Base-by-base conservation (phyloP, 2,329 filamentous ascomycete genomes). In the Magnaporthales sp. region DNA sequence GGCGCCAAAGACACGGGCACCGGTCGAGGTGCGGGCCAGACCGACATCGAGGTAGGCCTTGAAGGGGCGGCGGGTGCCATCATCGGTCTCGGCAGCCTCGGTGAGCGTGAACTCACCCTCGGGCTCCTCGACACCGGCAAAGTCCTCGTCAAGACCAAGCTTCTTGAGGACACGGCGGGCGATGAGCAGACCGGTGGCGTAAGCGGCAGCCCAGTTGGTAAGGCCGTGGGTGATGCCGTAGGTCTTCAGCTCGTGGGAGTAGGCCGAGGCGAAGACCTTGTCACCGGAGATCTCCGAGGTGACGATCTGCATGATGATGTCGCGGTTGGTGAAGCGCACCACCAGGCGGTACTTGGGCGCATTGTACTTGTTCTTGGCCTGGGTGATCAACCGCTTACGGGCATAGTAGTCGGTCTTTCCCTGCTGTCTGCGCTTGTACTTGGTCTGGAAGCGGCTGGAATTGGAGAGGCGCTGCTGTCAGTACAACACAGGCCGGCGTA, bases 351-450 rank as follows among this genome's bases (percentile, higher is more conserved):
- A 98, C 89, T 99, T 99, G 84, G 95, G 95, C 72, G 95, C 91
- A 85, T 96, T 96, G 91, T 98, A 99, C 91, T 99, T 99, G 92
- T 99, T 99, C 92, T 98, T 99, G 85, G 95, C 95, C 89, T 99
- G 95, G 86, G 92, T 93, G 87, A 98, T 95, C 83, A 99, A 88
- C 79, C 95, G 91, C 92, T 98, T 98, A 82, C 95, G 94, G 80
- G 95, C 95, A 83, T 97, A 98, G 92, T 99, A 99, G 82, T 99
- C 95, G 86, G 95, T 99, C 91, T 99, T 99, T 80, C 95, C 95
- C 78, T 90, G 80, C 75, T 92, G 89, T 83, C 95, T 90, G 81
- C 95, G 93, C 88, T 93, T 95, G 91, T 97, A 99, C 91, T 99
- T 99, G 80, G 95, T 97, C 88, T 99, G 95, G 89, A 91, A 99